phyloP scores from a whole-genome alignment of 208 protist species.

The Leishmania major region DNA sequence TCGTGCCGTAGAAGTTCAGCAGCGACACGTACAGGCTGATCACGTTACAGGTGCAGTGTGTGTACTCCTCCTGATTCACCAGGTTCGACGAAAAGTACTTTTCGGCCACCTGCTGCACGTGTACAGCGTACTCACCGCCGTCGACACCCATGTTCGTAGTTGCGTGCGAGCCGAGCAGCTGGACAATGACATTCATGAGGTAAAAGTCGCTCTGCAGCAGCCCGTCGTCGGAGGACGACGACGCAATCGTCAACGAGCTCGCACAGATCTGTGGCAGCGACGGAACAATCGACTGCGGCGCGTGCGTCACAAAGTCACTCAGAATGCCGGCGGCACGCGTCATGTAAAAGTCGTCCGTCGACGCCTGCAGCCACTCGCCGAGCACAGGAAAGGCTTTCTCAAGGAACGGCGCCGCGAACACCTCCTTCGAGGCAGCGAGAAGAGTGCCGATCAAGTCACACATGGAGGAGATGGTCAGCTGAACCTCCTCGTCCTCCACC shows the following conservation, averaged over 20 bases:
- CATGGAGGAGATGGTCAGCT: slow-evolving; percentile 59
- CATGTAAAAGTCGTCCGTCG: slow-evolving; percentile 74
- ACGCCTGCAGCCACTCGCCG: slow-evolving; percentile 51
- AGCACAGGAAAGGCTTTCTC: slow-evolving; percentile 66
- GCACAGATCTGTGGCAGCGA: slow-evolving; percentile 51
- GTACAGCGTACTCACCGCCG: slow-evolving; percentile 45
- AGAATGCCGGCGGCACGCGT: slow-evolving; percentile 61
- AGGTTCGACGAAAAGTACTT: slow-evolving; percentile 42
- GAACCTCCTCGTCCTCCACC: slow-evolving; percentile 71
- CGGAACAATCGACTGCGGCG: slow-evolving; percentile 50
- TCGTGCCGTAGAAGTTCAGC: slow-evolving; percentile 50
- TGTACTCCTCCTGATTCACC: slow-evolving; percentile 41
- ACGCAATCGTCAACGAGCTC: slow-evolving; percentile 54
- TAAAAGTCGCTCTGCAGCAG: slow-evolving; percentile 77
- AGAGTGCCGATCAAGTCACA: slow-evolving; percentile 74
- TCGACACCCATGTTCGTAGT: slow-evolving; percentile 32
- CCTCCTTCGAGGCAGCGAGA: slow-evolving; percentile 53
- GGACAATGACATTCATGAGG: slow-evolving; percentile 73
- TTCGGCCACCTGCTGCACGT: slow-evolving; percentile 44
- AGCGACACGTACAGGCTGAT: slow-evolving; percentile 66
- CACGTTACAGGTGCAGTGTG: slow-evolving; percentile 69
- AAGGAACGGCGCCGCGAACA: slow-evolving; percentile 76
- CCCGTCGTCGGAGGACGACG: slow-evolving; percentile 43
- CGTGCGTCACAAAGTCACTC: slow-evolving; percentile 78
- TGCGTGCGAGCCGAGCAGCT: slow-evolving; percentile 49